Evolutionary conservation across 1,139 yeast genomes (phyloP), one percentile per base, ranked within the genome.

Genomic region (Taphrina deformans): DNA sequence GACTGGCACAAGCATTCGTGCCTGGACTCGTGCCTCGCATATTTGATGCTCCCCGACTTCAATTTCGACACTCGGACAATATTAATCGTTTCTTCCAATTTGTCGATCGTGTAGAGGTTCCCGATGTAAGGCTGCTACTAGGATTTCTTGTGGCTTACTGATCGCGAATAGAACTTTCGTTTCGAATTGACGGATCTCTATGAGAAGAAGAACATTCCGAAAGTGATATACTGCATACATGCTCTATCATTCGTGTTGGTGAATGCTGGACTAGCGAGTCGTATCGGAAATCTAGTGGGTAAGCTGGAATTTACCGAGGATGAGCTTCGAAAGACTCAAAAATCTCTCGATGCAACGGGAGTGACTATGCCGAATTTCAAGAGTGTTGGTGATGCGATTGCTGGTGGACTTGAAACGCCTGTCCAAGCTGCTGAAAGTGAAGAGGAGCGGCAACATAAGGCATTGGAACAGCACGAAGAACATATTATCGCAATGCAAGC

Each of bases 201-300:
- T 75, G 98, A 93, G 74, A 88, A 89, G 72, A 92, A 91, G 72
- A 89, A 93, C 72, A 83, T 92, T 24, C 98, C 99, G 23, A 92
- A 90, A 73, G 98, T 95, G 24, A 88, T 95, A 76, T 92, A 91
- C 74, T 91, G 98, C 72, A 79, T 93, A 50, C 97, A 93, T 77
- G 97, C 97, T 0, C 79, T 93, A 71, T 86, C 93, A 53, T 89
- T 83, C 75, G 85, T 85, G 77, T 80, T 86, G 71, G 83, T 84
- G 75, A 72, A 78, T 79, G 79, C 77, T 78, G 74, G 79, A 67
- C 76, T 79, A 24, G 85, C 87, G 23, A 92, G 95, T 0, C 77
- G 80, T 9, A 83, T 93, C 70, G 82, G 82, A 41, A 83, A 84
- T 68, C 77, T 88, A 66, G 88, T 87, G 7, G 93, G 89, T 1